Evolutionary conservation across 768 basidiomycete species (phyloP), one percentile per base, ranked within the genome.

Genomic region (Sutorius australiensis): DNA sequence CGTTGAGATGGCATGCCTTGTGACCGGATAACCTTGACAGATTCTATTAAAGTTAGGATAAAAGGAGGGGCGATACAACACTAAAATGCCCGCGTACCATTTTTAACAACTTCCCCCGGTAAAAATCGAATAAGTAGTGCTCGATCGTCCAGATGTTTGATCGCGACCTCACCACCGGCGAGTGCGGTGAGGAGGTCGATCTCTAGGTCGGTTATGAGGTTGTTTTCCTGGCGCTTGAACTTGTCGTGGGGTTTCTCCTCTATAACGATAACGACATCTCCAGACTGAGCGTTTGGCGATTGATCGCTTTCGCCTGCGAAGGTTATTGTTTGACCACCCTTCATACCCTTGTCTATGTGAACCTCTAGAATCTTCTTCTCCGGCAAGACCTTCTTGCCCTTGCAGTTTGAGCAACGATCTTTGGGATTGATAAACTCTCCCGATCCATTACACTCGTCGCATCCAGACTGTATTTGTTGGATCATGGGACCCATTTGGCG

Each of bases 401-500:
- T 90, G 80, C 97, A 99, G 32, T 75, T 76, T 68, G 83, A 80
- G 82, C 97, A 99, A 54, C 88, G 81, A 77, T 98, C 93, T 71
- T 94, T 98, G 51, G 75, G 67, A 70, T 92, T 94, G 77, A 99
- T 97, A 62, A 94, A 78, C 72, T 99, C 95, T 60, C 97, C 97
- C n/a, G 84, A 81, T 14, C 92, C 97, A 46, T 78, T 81, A 71
- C 97, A 99, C 14, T 98, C 97, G 67, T 87, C 84, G 76, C 97
- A 99, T 41, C 84, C 80, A 49, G 92, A 90, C 69, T 98, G 97
- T 61, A 98, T 91, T 74, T 99, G 95, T 73, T 99, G 97, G 62
- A 99, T 92, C 97, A 99, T 99, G 5, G 97, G 97, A 27, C 97
- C 97, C 84, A 99, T 90, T 71, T 98, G 97, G 56, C 97, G 89